phyloP scores from a whole-genome alignment of 352 stramenopile genomes.

The Pythium periplocum region DNA sequence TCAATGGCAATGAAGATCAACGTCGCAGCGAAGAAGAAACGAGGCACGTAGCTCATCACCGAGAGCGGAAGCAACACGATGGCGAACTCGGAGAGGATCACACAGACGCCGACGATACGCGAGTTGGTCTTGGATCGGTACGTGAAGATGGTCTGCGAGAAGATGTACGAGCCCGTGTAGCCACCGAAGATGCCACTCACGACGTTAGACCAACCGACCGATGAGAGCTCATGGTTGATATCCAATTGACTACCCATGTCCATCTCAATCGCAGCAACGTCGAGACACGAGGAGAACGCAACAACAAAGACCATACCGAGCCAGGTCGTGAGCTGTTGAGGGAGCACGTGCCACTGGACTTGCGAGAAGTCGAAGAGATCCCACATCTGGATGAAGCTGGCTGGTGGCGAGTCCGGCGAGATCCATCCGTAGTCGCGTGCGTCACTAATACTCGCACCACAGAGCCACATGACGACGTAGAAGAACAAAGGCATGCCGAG shows the following conservation, averaged over 20 bases:
- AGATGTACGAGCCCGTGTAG: slow-evolving; percentile 99
- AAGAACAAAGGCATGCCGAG: slow-evolving; percentile 88
- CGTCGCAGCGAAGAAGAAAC: slow-evolving; percentile 97
- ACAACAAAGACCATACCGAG: slow-evolving; percentile 97
- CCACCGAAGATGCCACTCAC: slow-evolving; percentile 93
- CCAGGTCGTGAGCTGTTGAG: slow-evolving; percentile 88
- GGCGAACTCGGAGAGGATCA: slow-evolving; percentile 85
- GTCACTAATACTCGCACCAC: slow-evolving; percentile 83
- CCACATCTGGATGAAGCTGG: slow-evolving; percentile 68
- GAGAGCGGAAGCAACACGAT: slow-evolving; percentile 90
- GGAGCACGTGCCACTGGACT: slow-evolving; percentile 42
- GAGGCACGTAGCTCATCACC: slow-evolving; percentile 94
- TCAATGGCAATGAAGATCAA: slow-evolving; percentile 97
- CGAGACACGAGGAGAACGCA: slow-evolving; percentile 94
- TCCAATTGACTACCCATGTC: slow-evolving; percentile 92
- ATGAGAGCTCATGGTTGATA: slow-evolving; percentile 93
- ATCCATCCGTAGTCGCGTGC: slow-evolving; percentile 91
- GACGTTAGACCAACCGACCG: slow-evolving; percentile 95
- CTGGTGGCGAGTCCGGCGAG: slow-evolving; percentile 51
- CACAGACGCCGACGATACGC: slow-evolving; percentile 86
- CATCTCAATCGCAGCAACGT: slow-evolving; percentile 97
- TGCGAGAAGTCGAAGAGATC: slow-evolving; percentile 89
- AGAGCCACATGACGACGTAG: slow-evolving; percentile 81
- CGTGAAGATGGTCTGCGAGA: slow-evolving; percentile 98
- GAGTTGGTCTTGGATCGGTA: slow-evolving; percentile 90